phyloP scores from a whole-genome alignment of 768 basidiomycete species.

The Leccinellum rugosiceps region DNA sequence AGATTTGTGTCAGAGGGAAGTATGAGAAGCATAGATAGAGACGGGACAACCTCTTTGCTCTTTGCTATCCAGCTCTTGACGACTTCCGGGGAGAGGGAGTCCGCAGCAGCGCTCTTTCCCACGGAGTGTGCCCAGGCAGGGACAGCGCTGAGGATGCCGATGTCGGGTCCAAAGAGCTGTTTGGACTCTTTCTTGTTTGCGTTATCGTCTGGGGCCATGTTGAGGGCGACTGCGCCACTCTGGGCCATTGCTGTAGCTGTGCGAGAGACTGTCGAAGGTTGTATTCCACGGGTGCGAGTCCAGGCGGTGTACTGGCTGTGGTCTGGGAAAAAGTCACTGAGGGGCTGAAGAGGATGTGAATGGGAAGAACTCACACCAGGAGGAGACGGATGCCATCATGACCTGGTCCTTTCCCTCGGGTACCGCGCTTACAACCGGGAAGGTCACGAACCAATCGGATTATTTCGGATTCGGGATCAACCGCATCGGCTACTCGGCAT shows the following conservation, averaged over 20 bases:
- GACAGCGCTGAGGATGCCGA: constrained; percentile 68
- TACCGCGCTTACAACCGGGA: background rate
- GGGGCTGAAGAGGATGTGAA: background rate
- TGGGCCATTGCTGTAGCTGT: constrained; percentile 50
- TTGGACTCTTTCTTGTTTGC: constrained; percentile 53
- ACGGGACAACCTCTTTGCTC: constrained; percentile 66
- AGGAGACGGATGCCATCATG: constrained; percentile 32
- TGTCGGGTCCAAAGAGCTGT: constrained; percentile 86
- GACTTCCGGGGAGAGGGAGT: constrained; percentile 77
- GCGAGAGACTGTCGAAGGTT: constrained; percentile 43
- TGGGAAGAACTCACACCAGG: constrained; percentile 36
- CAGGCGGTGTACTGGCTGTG: constrained; percentile 49
- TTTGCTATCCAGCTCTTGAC: constrained; percentile 84
- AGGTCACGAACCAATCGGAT: background rate
- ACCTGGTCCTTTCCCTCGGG: constrained; percentile 1
- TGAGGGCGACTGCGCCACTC: constrained; percentile 29
- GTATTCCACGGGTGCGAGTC: constrained; percentile 56
- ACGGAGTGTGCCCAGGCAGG: constrained; percentile 66
- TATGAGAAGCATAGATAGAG: background rate
- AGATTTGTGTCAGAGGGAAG: constrained; percentile 2
- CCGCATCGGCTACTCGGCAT: background rate
- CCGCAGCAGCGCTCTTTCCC: constrained; percentile 61
- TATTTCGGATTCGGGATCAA: background rate
- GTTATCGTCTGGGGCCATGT: constrained; percentile 15
- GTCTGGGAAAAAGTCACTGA: background rate